Conservation (phyloP, 2,329 filamentous ascomycete species). For the Cladophialophora immunda region DNA sequence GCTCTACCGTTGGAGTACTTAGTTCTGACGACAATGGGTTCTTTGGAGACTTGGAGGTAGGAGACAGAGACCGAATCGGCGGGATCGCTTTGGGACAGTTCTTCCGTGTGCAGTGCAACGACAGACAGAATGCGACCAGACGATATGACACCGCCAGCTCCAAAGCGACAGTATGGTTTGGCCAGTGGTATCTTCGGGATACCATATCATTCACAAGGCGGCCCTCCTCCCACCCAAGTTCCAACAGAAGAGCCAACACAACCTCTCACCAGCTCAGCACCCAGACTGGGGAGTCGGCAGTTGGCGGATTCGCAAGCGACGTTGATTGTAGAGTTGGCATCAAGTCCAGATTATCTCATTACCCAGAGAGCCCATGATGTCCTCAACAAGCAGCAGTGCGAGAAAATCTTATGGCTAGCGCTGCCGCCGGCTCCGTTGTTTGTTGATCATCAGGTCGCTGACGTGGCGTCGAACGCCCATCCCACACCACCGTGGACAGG, state of each 20-base stretch:
- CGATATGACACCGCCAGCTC: neutral
- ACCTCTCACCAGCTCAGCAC: neutral
- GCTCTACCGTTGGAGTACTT: conserved; percentile 56
- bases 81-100: conserved; percentile 53
- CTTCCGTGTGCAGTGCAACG: too few relatives aligned
- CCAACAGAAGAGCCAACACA: neutral
- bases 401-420: conserved; percentile 29
- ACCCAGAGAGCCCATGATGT: conserved; percentile 9
- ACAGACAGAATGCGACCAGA: neutral
- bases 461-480: too few relatives aligned
- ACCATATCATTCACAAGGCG: neutral
- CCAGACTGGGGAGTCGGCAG: neutral
- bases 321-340: conserved; percentile 5
- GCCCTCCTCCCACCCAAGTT: neutral
- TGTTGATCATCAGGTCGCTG: too few relatives aligned
- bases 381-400: conserved; percentile 14
- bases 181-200: neutral
- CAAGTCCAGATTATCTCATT: neutral
- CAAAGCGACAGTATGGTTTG: neutral
- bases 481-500: too few relatives aligned
- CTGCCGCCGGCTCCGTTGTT: too few relatives aligned
- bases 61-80: conserved; percentile 59
- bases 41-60: conserved; percentile 53
- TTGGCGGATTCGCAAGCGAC: neutral
- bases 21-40: conserved; percentile 54